phyloP scores from a whole-genome alignment of 2,329 filamentous ascomycete species.

The Alternaria sp. region DNA sequence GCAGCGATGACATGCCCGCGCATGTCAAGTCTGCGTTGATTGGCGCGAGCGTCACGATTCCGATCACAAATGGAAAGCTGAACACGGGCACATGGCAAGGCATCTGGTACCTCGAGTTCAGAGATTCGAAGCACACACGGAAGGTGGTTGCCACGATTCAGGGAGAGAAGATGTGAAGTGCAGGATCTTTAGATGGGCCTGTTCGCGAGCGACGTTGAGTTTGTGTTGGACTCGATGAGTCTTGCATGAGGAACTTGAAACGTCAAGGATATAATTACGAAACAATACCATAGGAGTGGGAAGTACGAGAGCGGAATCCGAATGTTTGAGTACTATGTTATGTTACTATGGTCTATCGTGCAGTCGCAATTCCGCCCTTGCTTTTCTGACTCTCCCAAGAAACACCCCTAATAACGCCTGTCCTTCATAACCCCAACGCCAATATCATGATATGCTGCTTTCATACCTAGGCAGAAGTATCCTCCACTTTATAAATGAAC shows the following conservation, averaged over 20 bases:
- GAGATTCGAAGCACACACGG: conserved; percentile 74
- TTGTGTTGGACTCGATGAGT: neutral
- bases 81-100: conserved; percentile 80
- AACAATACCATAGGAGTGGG: neutral
- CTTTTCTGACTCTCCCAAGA: neutral
- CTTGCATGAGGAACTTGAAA: neutral
- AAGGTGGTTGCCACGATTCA: conserved; percentile 93
- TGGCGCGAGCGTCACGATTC: conserved; percentile 87
- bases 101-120: conserved; percentile 94
- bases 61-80: conserved; percentile 84
- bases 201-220: neutral
- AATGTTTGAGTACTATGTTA: neutral
- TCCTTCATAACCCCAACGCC: neutral
- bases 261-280: neutral
- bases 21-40: conserved; percentile 92
- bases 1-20: conserved; percentile 91
- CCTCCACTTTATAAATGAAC: neutral
- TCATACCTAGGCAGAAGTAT: neutral
- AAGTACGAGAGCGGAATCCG: neutral
- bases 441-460: neutral
- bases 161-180: conserved; percentile 68
- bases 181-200: neutral
- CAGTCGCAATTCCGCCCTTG: neutral
- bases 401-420: neutral
- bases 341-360: neutral